A percentile compares a stretch with the other conserved stretches of the same genome.
Evolutionary conservation across 2,329 filamentous ascomycete species (phyloP).

Genomic region (Penicillium sp.): DNA sequence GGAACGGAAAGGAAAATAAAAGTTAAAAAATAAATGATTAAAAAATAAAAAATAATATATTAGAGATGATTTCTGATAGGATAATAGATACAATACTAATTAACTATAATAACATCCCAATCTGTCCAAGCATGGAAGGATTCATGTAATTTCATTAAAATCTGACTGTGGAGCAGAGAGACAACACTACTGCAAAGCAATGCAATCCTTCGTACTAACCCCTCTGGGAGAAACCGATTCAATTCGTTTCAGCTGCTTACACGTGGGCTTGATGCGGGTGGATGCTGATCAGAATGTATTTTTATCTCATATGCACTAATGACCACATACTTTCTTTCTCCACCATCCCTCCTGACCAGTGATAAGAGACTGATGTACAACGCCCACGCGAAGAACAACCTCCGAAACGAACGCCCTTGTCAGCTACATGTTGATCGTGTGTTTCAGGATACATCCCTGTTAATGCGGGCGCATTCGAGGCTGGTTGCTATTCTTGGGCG

Average conservation of each 20-base stretch:
- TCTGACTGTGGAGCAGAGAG: not conserved
- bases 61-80: not conserved
- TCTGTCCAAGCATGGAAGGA: not conserved
- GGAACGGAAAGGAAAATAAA: not conserved
- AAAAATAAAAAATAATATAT: not conserved
- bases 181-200: conserved; percentile 1
- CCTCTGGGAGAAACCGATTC: not conserved
- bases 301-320: conserved; percentile 4
- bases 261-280: conserved; percentile 5
- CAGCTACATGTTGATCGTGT: conserved; percentile 9
- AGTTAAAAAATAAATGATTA: not conserved
- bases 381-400: conserved; percentile 1
- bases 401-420: conserved; percentile 4
- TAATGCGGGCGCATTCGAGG: not conserved
- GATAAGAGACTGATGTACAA: not conserved
- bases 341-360: not conserved
- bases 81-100: not conserved
- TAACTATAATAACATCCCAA: not conserved
- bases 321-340: not conserved
- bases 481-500: conserved; percentile 1
- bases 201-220: conserved; percentile 1
- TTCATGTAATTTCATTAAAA: not conserved
- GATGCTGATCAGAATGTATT: conserved; percentile 11
- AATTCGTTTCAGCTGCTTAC: conserved; percentile 10
- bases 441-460: conserved; percentile 6